Conservation (phyloP, 768 basidiomycete genomes). For the Cystoderma amianthinum region DNA sequence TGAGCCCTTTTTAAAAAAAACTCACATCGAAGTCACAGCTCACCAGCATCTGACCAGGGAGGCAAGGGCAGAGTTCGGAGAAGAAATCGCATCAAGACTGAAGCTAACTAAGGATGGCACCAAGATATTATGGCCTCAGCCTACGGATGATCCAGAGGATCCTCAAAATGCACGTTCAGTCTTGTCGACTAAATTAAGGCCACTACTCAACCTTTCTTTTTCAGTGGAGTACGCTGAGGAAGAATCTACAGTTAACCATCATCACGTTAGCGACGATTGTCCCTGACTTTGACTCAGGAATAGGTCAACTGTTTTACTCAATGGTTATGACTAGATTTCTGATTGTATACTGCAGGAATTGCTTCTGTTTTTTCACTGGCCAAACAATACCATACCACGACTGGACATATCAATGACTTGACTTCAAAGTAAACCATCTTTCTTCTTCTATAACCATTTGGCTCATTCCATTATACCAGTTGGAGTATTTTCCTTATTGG, state of each 20-base stretch:
- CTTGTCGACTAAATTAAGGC: not conserved
- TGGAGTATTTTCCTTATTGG: conserved; percentile 54
- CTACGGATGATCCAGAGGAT: conserved; percentile 25
- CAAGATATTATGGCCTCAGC: conserved; percentile 58
- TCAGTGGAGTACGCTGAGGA: conserved; percentile 37
- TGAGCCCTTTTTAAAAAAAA: no score
- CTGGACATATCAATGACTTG: conserved; percentile 46
- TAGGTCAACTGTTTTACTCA: conserved; percentile 21
- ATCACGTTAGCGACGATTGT: conserved; percentile 52
- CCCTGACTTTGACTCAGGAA: conserved; percentile 55
- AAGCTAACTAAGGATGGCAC: conserved; percentile 46
- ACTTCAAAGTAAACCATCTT: conserved; percentile 34
- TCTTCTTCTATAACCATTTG: not conserved
- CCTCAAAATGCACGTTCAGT: conserved; percentile 20
- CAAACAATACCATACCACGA: conserved; percentile 39
- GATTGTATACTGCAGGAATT: conserved; percentile 27
- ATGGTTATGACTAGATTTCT: not conserved
- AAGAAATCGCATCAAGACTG: conserved; percentile 37
- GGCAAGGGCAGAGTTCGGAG: conserved; percentile 49
- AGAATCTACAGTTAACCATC: conserved; percentile 42
- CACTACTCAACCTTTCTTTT: not conserved
- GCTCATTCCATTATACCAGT: conserved; percentile 17
- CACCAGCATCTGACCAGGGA: no score
- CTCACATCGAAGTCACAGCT: not conserved
- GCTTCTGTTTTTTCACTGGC: conserved; percentile 53